phyloP scores from a whole-genome alignment of 2,329 filamentous ascomycete genomes.

The Fusarium abutilonis region DNA sequence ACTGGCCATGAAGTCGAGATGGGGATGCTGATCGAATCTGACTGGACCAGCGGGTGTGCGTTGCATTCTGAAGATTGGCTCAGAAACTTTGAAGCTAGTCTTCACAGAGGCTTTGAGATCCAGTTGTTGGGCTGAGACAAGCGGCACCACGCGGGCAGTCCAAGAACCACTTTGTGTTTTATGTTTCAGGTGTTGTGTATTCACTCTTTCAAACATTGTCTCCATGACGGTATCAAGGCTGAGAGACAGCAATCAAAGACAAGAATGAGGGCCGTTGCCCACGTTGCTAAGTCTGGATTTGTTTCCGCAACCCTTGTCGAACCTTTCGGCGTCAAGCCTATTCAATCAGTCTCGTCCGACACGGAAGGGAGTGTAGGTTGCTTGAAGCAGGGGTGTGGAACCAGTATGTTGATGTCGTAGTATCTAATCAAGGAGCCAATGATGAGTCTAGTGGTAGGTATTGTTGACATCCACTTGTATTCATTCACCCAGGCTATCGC shows the following conservation, averaged over 20 bases:
- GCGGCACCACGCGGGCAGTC: slow-evolving; percentile 40
- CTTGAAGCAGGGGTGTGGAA: slow-evolving; percentile 38
- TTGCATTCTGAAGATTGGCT: slow-evolving; percentile 33
- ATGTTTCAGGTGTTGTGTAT: slow-evolving; percentile 33
- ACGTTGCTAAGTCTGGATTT: slow-evolving; percentile 38
- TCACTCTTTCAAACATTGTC: slow-evolving; percentile 15
- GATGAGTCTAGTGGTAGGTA: slow-evolving; percentile 22
- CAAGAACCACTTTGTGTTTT: slow-evolving; percentile 38
- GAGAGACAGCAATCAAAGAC: slow-evolving; percentile 33
- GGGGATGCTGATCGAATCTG: slow-evolving; percentile 12
- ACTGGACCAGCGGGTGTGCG: slow-evolving; percentile 14
- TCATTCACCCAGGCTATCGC: slow-evolving; percentile 8
- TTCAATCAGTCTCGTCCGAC: slow-evolving; percentile 44
- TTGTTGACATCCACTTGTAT: slow-evolving; percentile 37
- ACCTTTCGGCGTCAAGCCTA: slow-evolving; percentile 36
- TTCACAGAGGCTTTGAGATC: slow-evolving; percentile 34
- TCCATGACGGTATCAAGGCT: slow-evolving; percentile 25
- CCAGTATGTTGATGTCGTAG: slow-evolving; percentile 26
- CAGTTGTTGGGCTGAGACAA: slow-evolving; percentile 44
- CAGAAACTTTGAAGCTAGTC: slow-evolving; percentile 37
- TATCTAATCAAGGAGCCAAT: slow-evolving; percentile 35
- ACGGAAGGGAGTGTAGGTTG: slow-evolving; percentile 36
- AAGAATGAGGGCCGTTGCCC: slow-evolving; percentile 29
- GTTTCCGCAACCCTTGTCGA: slow-evolving; percentile 41
- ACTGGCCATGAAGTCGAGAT: slow-evolving; percentile 10